Evolutionary conservation across 2,329 filamentous ascomycete genomes (phyloP), one percentile per base, ranked within the genome.

Genomic region (Scedosporium aurantiacum): DNA sequence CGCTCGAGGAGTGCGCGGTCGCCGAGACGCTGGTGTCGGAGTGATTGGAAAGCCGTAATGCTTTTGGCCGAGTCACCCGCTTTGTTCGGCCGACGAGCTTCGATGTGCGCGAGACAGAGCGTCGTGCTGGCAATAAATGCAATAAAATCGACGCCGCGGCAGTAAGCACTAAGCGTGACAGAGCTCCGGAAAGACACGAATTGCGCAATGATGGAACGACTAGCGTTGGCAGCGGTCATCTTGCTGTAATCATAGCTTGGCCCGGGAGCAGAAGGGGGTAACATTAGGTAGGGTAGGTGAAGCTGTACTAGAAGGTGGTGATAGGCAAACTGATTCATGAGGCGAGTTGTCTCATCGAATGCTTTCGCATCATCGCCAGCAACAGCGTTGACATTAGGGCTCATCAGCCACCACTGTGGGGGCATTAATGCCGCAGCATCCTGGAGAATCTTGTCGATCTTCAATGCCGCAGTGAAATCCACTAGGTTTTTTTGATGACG

Each of bases 1-100:
- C 71, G 68, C 60, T 77, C 74, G 27, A 77, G 67, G 63, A 75
- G 70, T 4, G 68, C 75, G 14, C 75, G 72, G 64, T 78, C 76
- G 18, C 68, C 66, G 5, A 69, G 67, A 1, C 71, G 70, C 63
- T 78, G 76, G 63, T 78, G 74, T 4, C 68, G 67, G 0, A 77
- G 67, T 14, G 70, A 60, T 52, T 74, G 69, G 18, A 64, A 63
- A 6, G 45, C 32, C 58, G 60, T 61, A 55, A 59, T 28, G 18
- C 1, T 21, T 8, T 21, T 45, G 14, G 2, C 6, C 56, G 28
- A n/a, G 50, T 3, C 23, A 23, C 3, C 43, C 7, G 2, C 12
- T 8, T 60, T 21, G 60, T 41, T 37, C 63, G 63, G 55, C 61
- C 55, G 66, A 58, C 71, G 69, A 32, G 65, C 64, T 63, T 74